Base-by-base conservation (phyloP, 2,329 filamentous ascomycete genomes). In the Ceratocystiopsis brevicomis region DNA sequence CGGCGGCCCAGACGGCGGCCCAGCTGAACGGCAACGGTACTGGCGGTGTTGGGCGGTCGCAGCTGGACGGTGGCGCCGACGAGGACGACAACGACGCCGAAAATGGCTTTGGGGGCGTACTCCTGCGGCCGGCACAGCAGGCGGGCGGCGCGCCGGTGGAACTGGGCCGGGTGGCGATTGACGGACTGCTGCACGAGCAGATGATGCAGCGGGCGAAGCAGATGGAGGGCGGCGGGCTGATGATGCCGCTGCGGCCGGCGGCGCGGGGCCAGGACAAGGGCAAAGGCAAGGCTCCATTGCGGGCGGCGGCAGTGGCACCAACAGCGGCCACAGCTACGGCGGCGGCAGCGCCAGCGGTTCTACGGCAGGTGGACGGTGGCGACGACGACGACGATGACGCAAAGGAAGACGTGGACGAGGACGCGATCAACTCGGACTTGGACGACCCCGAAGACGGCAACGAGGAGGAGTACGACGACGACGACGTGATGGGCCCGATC, bases 381-480 rank as follows among this genome's bases (percentile, higher is more conserved):
- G 68, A 64, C 44, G 61, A 66, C 30, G 61, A 76, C 50, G 77
- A 78, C 13, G 66, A 67, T 12, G 73, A 75, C 18, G 66, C 73
- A 6, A 74, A 76, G 38, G 74, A 76, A 13, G 87, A 95, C 19
- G 74, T 76, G 13, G 87, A 95, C 50, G 88, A 94, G 51, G 87
- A 98, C 58, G 90, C 88, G 2, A 98, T 98, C 64, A 98, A 98
- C 60, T 96, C 90, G 0, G 90, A 98, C 54, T 76, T 98, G 4
- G 90, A 98, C 57, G 90, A 98, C 56, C 77, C 87, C 0, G 87
- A 96, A 49, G 90, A 96, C 48, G 78, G 84, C 12, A 63, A 76
- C 16, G 78, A 82, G 30, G 85, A 90, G 19, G 83, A 88, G 19
- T 84, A 90, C 33, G 87, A 90, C 41, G 83, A 86, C 14, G 85